Percentiles rank a stretch among this genome's conserved stretches.
Conservation (phyloP, 2,329 filamentous ascomycete species). For the Incumbomyces delicatus region DNA sequence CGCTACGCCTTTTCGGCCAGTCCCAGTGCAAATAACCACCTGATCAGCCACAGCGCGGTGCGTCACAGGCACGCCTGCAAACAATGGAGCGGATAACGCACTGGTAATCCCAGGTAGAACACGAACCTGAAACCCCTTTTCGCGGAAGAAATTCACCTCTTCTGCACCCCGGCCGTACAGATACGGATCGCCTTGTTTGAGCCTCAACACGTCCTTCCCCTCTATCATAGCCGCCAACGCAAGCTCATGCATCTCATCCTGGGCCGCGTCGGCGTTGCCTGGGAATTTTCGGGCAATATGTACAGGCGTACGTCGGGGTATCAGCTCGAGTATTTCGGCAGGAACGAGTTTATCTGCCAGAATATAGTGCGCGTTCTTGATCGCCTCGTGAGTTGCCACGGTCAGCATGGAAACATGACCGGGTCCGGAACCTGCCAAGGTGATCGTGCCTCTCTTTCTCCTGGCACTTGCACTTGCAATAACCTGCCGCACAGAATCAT, state of each 20-base stretch:
- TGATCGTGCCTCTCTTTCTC: constrained; percentile 56
- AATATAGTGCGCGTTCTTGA: constrained; percentile 38
- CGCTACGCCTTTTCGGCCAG: constrained; percentile 76
- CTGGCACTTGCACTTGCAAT: constrained; percentile 17
- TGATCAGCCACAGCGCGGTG: constrained; percentile 87
- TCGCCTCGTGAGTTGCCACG: constrained; percentile 43
- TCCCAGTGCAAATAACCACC: constrained; percentile 91
- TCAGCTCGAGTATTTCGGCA: constrained; percentile 72
- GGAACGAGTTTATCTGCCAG: constrained; percentile 52
- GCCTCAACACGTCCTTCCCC: constrained; percentile 71
- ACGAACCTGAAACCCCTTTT: constrained; percentile 56
- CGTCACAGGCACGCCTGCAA: constrained; percentile 78
- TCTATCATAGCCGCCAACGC: constrained; percentile 59
- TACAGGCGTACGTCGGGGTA: constrained; percentile 79
- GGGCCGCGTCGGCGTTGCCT: constrained; percentile 87
- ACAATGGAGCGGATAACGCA: constrained; percentile 75
- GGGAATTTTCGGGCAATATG: constrained; percentile 96
- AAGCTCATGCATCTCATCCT: constrained; percentile 74
- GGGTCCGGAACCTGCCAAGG: constrained; percentile 84
- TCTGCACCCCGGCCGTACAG: constrained; percentile 92
- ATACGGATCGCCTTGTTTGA: constrained; percentile 96
- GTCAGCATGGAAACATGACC: constrained; percentile 90
- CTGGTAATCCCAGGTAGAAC: constrained; percentile 89
- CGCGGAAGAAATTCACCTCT: constrained; percentile 75
- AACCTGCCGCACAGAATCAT: neutral